These are phyloP conservation scores for Cercospora zeae-maydis DNA, from an alignment of 2,329 filamentous ascomycete species.

Conservation along the genomic window DNA sequence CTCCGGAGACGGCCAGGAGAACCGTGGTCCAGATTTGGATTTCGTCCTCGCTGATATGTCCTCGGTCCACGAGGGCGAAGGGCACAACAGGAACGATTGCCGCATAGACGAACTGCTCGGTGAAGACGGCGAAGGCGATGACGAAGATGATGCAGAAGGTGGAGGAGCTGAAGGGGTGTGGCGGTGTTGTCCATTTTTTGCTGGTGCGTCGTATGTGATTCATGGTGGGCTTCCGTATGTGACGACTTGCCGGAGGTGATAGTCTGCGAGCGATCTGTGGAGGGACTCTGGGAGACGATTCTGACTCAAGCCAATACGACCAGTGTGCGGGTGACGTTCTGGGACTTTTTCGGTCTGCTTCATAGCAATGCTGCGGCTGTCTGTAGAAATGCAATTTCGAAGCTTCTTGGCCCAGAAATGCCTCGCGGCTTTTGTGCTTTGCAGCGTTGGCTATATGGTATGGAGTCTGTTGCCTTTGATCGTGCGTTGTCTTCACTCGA, in stretches of 20 bases:
- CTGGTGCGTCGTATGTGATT: not conserved
- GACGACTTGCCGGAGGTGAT: too few species aligned
- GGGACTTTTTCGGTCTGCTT: not conserved
- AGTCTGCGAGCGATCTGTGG: not conserved
- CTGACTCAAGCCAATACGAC: not conserved
- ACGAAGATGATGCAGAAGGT: constrained; percentile 19
- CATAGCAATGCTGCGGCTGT: not conserved
- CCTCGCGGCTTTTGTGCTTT: not conserved
- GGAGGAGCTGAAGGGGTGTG: constrained; percentile 13
- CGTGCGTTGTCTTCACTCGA: not conserved
- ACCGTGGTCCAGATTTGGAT: constrained; percentile 67
- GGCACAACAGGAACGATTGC: constrained; percentile 24
- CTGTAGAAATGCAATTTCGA: not conserved
- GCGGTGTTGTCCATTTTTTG: not conserved
- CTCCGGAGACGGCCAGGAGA: constrained; percentile 65
- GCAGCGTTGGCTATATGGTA: not conserved
- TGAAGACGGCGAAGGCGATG: constrained; percentile 23
- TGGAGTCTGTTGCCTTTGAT: not conserved
- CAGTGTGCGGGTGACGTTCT: not conserved
- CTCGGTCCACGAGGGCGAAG: constrained; percentile 15
- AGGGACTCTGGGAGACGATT: not conserved
- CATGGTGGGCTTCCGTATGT: not conserved
- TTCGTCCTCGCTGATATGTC: constrained; percentile 7
- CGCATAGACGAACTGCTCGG: constrained; percentile 26
- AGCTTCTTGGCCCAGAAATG: not conserved